Percentiles rank a stretch among this genome's conserved stretches.
These are phyloP conservation scores for Xanthoceras sorbifolium DNA, from an alignment of 345 rosid species.

Conservation along the genomic window DNA sequence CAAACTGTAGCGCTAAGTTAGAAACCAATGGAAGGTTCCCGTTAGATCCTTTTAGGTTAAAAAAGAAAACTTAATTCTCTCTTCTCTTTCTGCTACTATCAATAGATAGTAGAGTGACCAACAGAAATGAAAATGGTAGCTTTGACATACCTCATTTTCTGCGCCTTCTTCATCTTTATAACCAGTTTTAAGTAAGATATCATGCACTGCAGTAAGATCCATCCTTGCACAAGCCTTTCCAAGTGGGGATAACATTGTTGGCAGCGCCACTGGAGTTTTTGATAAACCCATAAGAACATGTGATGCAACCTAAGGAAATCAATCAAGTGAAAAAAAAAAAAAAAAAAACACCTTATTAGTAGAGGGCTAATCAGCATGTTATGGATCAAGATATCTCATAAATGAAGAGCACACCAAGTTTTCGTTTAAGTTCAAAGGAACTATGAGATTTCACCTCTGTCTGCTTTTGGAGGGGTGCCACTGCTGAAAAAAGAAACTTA, in stretches of 20 bases:
- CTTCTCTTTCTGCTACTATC: not conserved
- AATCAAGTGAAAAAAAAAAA: not conserved
- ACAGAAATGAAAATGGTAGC: slow-evolving; percentile 3
- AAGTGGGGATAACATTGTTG: slow-evolving; percentile 64
- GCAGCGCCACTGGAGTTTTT: slow-evolving; percentile 49
- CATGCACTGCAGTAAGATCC: slow-evolving; percentile 84
- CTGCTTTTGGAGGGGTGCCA: slow-evolving; percentile 67
- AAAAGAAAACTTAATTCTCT: not conserved
- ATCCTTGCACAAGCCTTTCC: slow-evolving; percentile 75
- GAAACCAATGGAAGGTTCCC: not conserved
- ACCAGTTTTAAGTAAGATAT: slow-evolving; percentile 77
- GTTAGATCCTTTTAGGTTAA: not conserved
- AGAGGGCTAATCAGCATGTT: slow-evolving; percentile 2
- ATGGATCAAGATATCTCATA: not conserved
- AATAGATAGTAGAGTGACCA: not conserved
- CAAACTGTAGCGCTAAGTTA: not conserved
- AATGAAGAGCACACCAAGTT: not conserved
- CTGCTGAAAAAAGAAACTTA: slow-evolving; percentile 56
- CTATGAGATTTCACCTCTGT: slow-evolving; percentile 45
- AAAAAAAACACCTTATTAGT: slow-evolving; percentile 13
- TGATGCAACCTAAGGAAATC: slow-evolving; percentile 54
- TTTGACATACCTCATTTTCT: slow-evolving; percentile 52
- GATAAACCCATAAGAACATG: slow-evolving; percentile 62
- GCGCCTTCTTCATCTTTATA: slow-evolving; percentile 92
- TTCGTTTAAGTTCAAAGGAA: slow-evolving; percentile 15